Evolutionary conservation across 148 eudicot species (phyloP), one percentile per base, ranked within the genome.

Genomic region (Rhododendron ferrugineum): DNA sequence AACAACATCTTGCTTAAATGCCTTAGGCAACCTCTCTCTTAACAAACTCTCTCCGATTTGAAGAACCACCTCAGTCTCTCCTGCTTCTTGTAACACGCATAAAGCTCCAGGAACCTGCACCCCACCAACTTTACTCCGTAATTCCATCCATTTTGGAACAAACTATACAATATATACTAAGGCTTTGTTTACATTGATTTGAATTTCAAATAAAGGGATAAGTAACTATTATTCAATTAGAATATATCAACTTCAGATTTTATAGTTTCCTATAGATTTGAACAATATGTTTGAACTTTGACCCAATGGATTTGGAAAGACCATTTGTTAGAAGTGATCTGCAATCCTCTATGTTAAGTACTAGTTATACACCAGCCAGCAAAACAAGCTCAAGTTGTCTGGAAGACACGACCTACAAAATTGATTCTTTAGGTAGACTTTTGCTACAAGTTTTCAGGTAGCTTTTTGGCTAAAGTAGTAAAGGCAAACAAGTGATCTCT

Each of bases 61-160:
- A 87, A 95, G 94, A 87, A 97, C 99, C 85, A 95, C 72, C 83
- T 95, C 96, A 75, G 91, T 82, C 88, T 97, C 98, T 80, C 98
- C 99, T 58, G 94, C 91, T 87, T 97, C 99, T 94, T 97, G 99
- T 89, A 97, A 81, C 56, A 97, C 93, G 88, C 95, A 94, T 86
- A 97, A 78, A 37, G 99, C 98, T 88, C 98, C 99, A 36, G 99
- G 94, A 83, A 97, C 98, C 99, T 97, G 85, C 62, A 89, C 85
- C 78, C 87, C 84, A 78, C 74, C 74, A 79, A 47, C 49, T 46
- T 72, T 42, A 82, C 66, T 85, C 36, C 23, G 30, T 72, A 85
- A 83, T 42, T 28, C 54, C 46, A 34, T 36, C 40, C 56, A 83
- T 26, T 76, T 60, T 49, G 22, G 46, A 47, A 56, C 14, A n/a